A percentile compares a stretch with the other conserved stretches of the same genome.
These are phyloP conservation scores for Coemansia sp. DNA, from an alignment of 192 early-diverging fungal species.

Conservation along the genomic window DNA sequence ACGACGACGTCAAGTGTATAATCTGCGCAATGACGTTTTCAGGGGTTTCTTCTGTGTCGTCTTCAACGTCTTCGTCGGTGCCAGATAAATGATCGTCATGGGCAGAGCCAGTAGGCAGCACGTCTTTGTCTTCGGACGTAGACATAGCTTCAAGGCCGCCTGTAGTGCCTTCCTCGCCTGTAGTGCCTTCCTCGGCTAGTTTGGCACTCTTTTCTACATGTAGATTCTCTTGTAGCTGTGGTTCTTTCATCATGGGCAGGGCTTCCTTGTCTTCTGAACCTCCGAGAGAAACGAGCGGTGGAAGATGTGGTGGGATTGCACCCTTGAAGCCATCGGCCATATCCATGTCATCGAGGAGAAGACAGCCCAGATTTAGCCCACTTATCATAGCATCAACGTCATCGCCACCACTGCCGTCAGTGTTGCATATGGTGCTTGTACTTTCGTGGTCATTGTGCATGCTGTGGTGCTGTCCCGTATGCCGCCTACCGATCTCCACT, in stretches of 20 bases:
- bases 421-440: not conserved
- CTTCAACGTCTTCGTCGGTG: conserved; percentile 1
- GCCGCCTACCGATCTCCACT: not conserved
- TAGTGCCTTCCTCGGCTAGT: too few species aligned
- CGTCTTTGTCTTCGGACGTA: not conserved
- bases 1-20: conserved; percentile 31
- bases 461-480: not conserved
- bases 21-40: conserved; percentile 35
- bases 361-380: conserved; percentile 23
- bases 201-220: not conserved
- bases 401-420: not conserved
- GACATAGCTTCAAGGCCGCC: not conserved
- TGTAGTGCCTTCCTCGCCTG: too few species aligned
- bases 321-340: conserved; percentile 23
- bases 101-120: not conserved
- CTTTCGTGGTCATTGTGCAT: not conserved
- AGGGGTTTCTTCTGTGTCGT: conserved; percentile 28
- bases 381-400: conserved; percentile 31
- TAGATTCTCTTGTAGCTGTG: not conserved
- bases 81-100: not conserved
- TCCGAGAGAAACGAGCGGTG: conserved; percentile 22
- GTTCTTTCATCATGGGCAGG: not conserved
- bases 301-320: conserved; percentile 35
- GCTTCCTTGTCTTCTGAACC: conserved; percentile 10
- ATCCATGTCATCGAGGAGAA: conserved; percentile 24